Conservation (phyloP, 805 yeast species). For the Blastobotrys americana region DNA sequence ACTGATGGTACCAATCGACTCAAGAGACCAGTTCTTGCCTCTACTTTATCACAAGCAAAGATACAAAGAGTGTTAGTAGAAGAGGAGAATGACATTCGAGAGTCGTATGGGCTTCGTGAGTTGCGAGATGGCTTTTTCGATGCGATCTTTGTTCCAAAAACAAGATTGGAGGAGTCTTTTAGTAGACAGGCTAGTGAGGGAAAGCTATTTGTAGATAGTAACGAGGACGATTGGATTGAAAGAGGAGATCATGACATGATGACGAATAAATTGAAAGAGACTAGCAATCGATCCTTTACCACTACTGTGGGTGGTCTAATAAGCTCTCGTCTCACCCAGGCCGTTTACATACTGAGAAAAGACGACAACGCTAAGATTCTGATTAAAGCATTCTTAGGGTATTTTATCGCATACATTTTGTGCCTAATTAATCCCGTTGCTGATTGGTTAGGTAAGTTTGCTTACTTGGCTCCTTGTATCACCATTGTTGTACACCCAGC, state of each 20-base stretch:
- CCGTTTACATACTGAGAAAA: not conserved
- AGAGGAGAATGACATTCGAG: slow-evolving; percentile 31
- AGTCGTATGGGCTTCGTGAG: slow-evolving; percentile 37
- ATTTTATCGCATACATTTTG: slow-evolving; percentile 34
- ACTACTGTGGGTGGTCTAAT: not conserved
- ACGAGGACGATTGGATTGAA: not conserved
- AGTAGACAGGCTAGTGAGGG: not conserved
- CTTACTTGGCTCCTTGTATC: slow-evolving; percentile 39
- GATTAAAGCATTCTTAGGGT: slow-evolving; percentile 35
- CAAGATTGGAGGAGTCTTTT: slow-evolving; percentile 7
- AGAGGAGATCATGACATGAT: not conserved
- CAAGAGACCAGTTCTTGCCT: slow-evolving; percentile 4
- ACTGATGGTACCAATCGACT: slow-evolving; percentile 2
- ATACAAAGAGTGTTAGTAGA: slow-evolving; percentile 12
- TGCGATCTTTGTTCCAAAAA: slow-evolving; percentile 35
- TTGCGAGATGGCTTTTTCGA: slow-evolving; percentile 45
- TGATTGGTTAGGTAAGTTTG: slow-evolving; percentile 38
- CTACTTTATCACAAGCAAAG: slow-evolving; percentile 9
- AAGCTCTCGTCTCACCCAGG: not conserved
- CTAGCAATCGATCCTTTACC: not conserved
- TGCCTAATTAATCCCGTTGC: slow-evolving; percentile 36
- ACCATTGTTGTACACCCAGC: slow-evolving; percentile 42
- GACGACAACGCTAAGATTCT: slow-evolving; percentile 4
- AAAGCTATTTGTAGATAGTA: slow-evolving; percentile 1
- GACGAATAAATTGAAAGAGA: not conserved